Evolutionary conservation across 1,139 yeast species (phyloP).

Genomic region (Kodamaea ohmeri): DNA sequence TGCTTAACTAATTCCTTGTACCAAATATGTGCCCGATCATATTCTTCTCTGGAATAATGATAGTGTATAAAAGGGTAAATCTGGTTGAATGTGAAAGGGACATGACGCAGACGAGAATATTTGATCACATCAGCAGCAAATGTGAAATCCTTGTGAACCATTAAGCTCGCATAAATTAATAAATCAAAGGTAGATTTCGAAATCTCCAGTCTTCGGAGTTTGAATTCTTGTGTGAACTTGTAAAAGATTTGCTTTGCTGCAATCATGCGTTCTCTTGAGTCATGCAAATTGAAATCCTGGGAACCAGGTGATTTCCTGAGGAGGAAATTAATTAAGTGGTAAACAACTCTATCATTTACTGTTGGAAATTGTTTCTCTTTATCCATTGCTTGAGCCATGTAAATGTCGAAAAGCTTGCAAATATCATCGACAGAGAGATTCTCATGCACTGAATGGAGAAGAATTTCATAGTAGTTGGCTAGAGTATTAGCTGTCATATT

Average conservation of each 20-base stretch:
- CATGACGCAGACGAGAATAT: constrained; percentile 22
- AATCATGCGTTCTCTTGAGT: constrained; percentile 22
- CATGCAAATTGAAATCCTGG: constrained; percentile 21
- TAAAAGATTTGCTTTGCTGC: constrained; percentile 29
- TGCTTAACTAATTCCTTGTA: constrained; percentile 33
- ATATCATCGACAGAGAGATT: constrained; percentile 21
- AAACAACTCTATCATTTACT: constrained; percentile 28
- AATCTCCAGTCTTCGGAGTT: constrained; percentile 15
- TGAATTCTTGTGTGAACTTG: constrained; percentile 22
- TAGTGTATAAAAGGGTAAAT: constrained; percentile 40
- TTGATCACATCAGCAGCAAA: constrained; percentile 35
- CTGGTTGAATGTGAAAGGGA: constrained; percentile 42
- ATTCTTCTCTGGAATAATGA: constrained; percentile 34
- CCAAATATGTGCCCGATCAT: constrained; percentile 36
- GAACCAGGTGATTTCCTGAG: constrained; percentile 23
- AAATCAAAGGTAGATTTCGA: constrained; percentile 31
- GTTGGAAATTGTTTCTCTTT: background rate
- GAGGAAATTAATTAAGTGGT: constrained; percentile 29
- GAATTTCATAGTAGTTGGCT: constrained; percentile 26
- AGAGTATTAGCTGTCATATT: constrained; percentile 24
- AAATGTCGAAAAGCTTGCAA: constrained; percentile 20
- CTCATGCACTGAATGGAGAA: constrained; percentile 19
- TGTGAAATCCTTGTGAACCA: constrained; percentile 31
- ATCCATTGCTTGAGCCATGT: constrained; percentile 15
- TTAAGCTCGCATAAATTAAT: constrained; percentile 29